These are phyloP conservation scores for Penstemon davidsonii DNA, from an alignment of 257 asterid species.

Conservation along the genomic window DNA sequence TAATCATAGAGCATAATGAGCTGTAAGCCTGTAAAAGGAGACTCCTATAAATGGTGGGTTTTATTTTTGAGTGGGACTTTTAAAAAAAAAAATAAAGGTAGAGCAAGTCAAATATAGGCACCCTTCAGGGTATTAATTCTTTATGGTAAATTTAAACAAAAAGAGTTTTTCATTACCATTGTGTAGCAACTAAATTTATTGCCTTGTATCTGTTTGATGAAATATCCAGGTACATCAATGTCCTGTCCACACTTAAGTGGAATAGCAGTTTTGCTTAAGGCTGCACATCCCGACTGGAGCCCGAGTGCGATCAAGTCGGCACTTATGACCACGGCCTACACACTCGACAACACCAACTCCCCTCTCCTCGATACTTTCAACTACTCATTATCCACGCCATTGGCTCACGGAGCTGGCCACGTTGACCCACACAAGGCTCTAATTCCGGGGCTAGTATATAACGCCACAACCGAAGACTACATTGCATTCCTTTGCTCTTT, in stretches of 20 bases:
- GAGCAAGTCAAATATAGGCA: too few relatives aligned
- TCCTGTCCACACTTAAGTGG: constrained; percentile 69
- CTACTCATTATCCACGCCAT: constrained; percentile 45
- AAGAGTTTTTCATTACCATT: too few relatives aligned
- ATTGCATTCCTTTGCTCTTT: constrained; percentile 57
- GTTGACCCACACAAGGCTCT: constrained; percentile 60
- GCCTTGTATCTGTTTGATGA: constrained; percentile 6
- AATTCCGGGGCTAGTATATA: constrained; percentile 58
- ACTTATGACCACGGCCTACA: constrained; percentile 69
- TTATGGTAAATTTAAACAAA: too few relatives aligned
- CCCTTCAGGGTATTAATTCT: too few relatives aligned
- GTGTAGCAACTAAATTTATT: not conserved
- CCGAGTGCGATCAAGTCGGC: constrained; percentile 66
- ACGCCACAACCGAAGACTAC: constrained; percentile 49
- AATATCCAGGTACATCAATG: constrained; percentile 56
- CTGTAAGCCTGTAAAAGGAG: constrained; percentile 40
- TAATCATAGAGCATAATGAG: constrained; percentile 29
- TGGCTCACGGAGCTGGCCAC: constrained; percentile 64
- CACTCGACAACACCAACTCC: constrained; percentile 41
- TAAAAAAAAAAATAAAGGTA: too few relatives aligned
- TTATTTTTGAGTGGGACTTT: constrained; percentile 16
- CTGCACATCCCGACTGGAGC: constrained; percentile 67
- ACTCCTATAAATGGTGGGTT: constrained; percentile 17
- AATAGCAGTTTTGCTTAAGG: constrained; percentile 55
- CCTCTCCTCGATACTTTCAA: constrained; percentile 52